Evolutionary conservation across 129 eudicot genomes (phyloP).

Genomic region (Flaveria robusta): DNA sequence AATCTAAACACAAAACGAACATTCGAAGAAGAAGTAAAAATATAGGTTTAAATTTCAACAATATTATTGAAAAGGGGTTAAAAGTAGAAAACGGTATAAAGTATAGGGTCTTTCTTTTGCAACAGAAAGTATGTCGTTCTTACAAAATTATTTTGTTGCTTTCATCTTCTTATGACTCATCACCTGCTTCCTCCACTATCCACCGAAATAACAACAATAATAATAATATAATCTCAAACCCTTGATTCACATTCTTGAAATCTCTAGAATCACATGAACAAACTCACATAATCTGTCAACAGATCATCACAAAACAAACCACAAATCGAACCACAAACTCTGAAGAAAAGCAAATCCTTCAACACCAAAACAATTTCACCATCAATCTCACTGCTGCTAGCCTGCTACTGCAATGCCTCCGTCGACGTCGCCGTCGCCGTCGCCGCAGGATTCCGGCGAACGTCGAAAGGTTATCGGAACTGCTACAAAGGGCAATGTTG

Average conservation of each 20-base stretch:
- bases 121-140: neutral
- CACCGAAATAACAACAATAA: neutral
- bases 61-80: neutral
- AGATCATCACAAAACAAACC: conserved; percentile 18
- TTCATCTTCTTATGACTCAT: conserved; percentile 16
- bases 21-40: too few species aligned
- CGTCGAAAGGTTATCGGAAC: conserved; percentile 11
- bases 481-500: conserved; percentile 30
- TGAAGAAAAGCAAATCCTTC: conserved; percentile 20
- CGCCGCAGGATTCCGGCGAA: conserved; percentile 30
- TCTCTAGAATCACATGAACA: conserved; percentile 15
- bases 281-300: conserved; percentile 19
- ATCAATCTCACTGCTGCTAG: neutral
- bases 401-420: conserved; percentile 12
- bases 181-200: conserved; percentile 22
- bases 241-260: conserved; percentile 18
- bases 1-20: too few species aligned
- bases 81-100: neutral
- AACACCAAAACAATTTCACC: conserved; percentile 9
- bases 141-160: neutral
- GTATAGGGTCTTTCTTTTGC: conserved; percentile 1
- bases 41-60: too few species aligned
- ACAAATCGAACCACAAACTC: conserved; percentile 16
- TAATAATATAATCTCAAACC: neutral
- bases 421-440: conserved; percentile 9